Evolutionary conservation across 768 basidiomycete genomes (phyloP).

Genomic region (Lactifluus hygrophoroides): DNA sequence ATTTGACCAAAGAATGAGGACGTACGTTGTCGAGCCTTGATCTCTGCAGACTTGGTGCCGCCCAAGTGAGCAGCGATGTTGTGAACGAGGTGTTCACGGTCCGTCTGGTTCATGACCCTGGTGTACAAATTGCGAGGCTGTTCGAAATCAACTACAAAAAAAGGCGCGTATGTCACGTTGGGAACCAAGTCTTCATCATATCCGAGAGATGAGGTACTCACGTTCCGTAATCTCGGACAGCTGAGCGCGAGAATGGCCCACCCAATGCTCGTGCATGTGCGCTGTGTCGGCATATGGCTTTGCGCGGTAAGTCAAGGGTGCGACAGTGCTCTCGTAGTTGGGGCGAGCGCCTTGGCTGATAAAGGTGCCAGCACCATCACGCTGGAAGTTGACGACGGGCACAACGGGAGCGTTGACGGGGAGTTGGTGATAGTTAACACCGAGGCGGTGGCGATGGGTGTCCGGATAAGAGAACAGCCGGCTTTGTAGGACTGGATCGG

Average conservation of each 20-base stretch:
- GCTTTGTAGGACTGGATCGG: conserved; percentile 86
- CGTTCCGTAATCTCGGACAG: conserved; percentile 73
- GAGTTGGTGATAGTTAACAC: conserved; percentile 73
- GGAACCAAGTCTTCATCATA: not conserved
- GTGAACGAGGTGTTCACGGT: conserved; percentile 51
- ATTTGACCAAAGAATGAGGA: conserved; percentile 14
- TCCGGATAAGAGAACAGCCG: conserved; percentile 94
- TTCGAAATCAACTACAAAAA: conserved; percentile 73
- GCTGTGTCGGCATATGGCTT: conserved; percentile 30
- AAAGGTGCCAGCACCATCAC: conserved; percentile 63
- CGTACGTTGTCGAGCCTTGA: conserved; percentile 62
- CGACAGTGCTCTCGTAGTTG: conserved; percentile 77
- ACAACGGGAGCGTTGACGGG: conserved; percentile 76
- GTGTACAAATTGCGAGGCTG: conserved; percentile 66
- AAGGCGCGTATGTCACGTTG: conserved; percentile 2
- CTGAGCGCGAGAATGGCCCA: conserved; percentile 60
- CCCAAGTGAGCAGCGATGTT: conserved; percentile 62
- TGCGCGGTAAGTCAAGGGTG: conserved; percentile 56
- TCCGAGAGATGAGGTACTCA: conserved; percentile 31
- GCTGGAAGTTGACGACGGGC: conserved; percentile 86
- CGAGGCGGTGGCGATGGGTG: conserved; percentile 79
- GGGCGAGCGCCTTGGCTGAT: conserved; percentile 78
- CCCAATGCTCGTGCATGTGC: conserved; percentile 62
- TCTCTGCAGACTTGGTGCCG: conserved; percentile 47
- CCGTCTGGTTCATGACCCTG: conserved; percentile 57